Evolutionary conservation across 768 basidiomycete genomes (phyloP), one percentile per base, ranked within the genome.

Genomic region (Boletus pseudopeckii): DNA sequence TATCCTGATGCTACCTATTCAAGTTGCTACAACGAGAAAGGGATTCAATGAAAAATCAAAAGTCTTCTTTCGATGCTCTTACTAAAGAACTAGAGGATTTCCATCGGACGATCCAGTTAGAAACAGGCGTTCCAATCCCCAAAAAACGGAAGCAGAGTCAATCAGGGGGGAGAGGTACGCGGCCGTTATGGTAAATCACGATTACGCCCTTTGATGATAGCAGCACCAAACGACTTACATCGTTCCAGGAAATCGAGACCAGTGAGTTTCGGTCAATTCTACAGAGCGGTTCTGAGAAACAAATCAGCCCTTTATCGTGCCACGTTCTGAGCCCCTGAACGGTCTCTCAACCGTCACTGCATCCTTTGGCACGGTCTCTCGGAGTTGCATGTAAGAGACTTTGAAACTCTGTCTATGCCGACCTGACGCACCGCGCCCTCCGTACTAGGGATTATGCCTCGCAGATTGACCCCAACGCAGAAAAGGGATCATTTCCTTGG

Each of bases 1-100:
- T 36, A 2, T 22, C 17, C 17, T 39, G 24, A 47, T 39, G 5
- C 13, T 11, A 11, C 17, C 15, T 24, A 4, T 46, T 50, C 36
- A 41, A 64, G 63, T 33, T 58, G 37, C 4, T 64, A 13, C 54
- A 45, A 37, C 45, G n/a, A 38, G 55, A 64, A 33, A 57, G 52
- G 32, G 28, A 28, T 14, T 57, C 55, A 1, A 49, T 38, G 5
- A 18, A 38, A 4, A 42, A 42, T 4, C 56, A 64, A 26, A 55
- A 37, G 32, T 52, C 51, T 5, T 58, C 54, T 9, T 61, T 64
- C 9, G 52, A 48, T 32, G 17, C 34, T 3, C 50, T 61, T 17
- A 4, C 54, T 11, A 43, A 55, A 42, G 62, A 61, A n/a, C 15
- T 58, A 8, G 55, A 52, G 4, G 48, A 38, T 14, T 56, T 58